phyloP scores from a whole-genome alignment of 495 filamentous ascomycete genomes.

The Chaetomium fimeti region DNA sequence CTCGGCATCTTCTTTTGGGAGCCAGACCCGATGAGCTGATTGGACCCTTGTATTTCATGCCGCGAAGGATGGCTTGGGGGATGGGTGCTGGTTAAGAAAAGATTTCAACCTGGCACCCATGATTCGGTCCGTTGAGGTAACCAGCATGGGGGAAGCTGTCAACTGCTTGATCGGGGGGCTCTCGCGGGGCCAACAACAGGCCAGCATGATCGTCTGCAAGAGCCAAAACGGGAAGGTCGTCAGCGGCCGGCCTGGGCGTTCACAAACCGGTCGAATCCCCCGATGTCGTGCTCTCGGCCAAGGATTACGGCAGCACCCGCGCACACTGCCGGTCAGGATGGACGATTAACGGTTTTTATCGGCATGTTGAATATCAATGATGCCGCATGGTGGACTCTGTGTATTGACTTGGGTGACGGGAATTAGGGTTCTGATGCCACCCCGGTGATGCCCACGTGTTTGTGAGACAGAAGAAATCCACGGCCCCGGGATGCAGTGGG shows the following conservation, averaged over 20 bases:
- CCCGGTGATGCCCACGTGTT: too few species aligned
- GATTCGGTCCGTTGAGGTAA: background rate
- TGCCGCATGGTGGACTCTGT: too few species aligned
- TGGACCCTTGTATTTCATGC: conserved; percentile 1
- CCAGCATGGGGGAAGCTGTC: background rate
- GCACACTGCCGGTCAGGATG: background rate
- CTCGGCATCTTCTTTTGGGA: background rate
- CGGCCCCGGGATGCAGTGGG: too few species aligned
- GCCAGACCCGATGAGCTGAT: conserved; percentile 3
- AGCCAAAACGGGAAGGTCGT: conserved; percentile 25
- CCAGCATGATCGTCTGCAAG: background rate
- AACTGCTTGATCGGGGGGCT: background rate
- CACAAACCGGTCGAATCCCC: conserved; percentile 21
- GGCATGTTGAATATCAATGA: background rate
- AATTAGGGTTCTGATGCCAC: too few species aligned
- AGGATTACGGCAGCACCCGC: conserved; percentile 34
- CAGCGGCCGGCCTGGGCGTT: conserved; percentile 9
- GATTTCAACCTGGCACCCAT: background rate
- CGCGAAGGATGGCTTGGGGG: background rate
- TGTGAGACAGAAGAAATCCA: too few species aligned
- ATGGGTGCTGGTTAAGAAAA: background rate
- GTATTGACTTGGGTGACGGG: too few species aligned
- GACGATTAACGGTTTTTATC: background rate
- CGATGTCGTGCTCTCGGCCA: conserved; percentile 40
- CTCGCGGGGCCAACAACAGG: conserved; percentile 7